A percentile compares a stretch with the other conserved stretches of the same genome.
phyloP scores from a whole-genome alignment of 1,139 yeast genomes.

The Saccharomyces hybrid region DNA sequence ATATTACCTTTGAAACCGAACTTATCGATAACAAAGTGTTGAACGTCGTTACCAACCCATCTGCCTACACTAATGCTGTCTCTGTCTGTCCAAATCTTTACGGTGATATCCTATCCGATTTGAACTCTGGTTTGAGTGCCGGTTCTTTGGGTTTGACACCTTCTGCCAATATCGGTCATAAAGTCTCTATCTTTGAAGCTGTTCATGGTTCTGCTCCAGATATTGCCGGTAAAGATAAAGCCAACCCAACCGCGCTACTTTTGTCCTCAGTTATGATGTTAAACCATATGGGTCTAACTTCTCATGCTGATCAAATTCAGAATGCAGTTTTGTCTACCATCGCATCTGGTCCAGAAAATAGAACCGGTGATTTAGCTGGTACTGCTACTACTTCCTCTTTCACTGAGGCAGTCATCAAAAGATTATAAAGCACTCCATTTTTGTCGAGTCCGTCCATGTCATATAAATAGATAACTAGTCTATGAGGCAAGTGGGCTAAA shows the following conservation, averaged over 20 bases:
- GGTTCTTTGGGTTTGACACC: conserved; percentile 99
- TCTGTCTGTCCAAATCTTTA: conserved; percentile 99
- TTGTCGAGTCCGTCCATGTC: not conserved
- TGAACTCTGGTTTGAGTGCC: conserved; percentile 84
- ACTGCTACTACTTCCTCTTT: conserved; percentile 79
- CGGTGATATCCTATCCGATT: conserved; percentile 96
- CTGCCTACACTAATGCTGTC: conserved; percentile 73
- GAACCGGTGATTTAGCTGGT: conserved; percentile 96
- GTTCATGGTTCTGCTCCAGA: conserved; percentile 99
- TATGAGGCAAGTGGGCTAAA: not conserved
- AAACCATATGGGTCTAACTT: conserved; percentile 89
- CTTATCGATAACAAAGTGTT: conserved; percentile 92
- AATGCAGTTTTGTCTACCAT: conserved; percentile 83
- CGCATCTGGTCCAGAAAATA: conserved; percentile 87
- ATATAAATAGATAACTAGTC: not conserved
- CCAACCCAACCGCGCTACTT: conserved; percentile 96
- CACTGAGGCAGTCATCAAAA: conserved; percentile 69
- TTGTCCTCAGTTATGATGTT: conserved; percentile 97
- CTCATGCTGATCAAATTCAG: conserved; percentile 77
- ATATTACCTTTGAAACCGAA: conserved; percentile 72
- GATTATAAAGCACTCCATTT: conserved; percentile 34
- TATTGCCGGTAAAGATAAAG: conserved; percentile 87
- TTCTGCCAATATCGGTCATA: conserved; percentile 98
- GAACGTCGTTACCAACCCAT: conserved; percentile 82
- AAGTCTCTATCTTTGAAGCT: conserved; percentile 95